These are phyloP conservation scores for Chlorophyllum brunneum DNA, from an alignment of 768 basidiomycete species.

Conservation along the genomic window DNA sequence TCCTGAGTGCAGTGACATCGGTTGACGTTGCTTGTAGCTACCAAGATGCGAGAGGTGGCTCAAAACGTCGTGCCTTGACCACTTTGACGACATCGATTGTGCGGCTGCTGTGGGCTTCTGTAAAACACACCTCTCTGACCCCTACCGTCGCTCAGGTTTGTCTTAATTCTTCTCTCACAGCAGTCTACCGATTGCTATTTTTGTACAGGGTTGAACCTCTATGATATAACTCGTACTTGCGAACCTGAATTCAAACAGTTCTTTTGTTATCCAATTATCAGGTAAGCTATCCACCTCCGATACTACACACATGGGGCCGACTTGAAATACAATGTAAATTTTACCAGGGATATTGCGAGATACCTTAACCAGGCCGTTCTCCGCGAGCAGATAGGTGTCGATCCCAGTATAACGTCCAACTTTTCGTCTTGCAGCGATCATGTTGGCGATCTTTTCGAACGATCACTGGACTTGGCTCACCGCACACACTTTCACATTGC, in stretches of 20 bases:
- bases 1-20: background rate
- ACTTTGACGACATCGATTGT: constrained; percentile 64
- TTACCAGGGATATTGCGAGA: constrained; percentile 46
- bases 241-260: constrained; percentile 41
- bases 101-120: constrained; percentile 50
- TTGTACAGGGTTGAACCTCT: constrained; percentile 48
- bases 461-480: constrained; percentile 37
- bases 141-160: constrained; percentile 39
- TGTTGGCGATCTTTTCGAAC: constrained; percentile 49
- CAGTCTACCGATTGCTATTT: background rate
- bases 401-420: constrained; percentile 33
- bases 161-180: background rate
- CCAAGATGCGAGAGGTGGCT: constrained; percentile 62
- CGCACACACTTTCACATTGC: constrained; percentile 56
- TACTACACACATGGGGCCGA: background rate
- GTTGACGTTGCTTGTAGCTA: constrained; percentile 35
- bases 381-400: constrained; percentile 59
- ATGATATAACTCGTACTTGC: constrained; percentile 67
- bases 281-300: constrained; percentile 16
- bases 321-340: too few species aligned
- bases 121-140: constrained; percentile 32
- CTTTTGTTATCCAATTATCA: constrained; percentile 57
- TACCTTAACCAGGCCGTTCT: constrained; percentile 62
- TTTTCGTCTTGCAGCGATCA: constrained; percentile 28
- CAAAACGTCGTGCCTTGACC: constrained; percentile 53